These are phyloP conservation scores for Lactarius tabidus DNA, from an alignment of 768 basidiomycete genomes.

Conservation along the genomic window DNA sequence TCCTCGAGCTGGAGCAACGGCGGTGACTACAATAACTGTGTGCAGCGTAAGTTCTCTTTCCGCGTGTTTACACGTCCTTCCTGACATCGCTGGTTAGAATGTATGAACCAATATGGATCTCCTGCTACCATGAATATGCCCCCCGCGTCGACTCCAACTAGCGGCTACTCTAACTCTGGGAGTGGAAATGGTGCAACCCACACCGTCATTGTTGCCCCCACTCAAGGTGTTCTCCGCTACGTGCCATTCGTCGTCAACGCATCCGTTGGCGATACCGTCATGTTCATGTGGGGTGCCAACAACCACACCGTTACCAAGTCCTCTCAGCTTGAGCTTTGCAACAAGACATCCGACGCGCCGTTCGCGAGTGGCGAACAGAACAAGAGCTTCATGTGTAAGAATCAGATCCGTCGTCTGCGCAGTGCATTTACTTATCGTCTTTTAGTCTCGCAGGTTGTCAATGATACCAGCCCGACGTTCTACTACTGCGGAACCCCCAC, in stretches of 20 bases:
- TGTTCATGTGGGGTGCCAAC: constrained; percentile 74
- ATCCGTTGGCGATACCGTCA: constrained; percentile 70
- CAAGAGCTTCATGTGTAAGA: constrained; percentile 55
- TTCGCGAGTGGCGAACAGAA: constrained; percentile 67
- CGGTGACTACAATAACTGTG: constrained; percentile 61
- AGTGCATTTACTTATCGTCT: constrained; percentile 25
- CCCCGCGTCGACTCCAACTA: constrained; percentile 27
- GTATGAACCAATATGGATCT: constrained; percentile 55
- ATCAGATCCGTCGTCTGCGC: neutral
- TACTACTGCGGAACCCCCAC: constrained; percentile 67
- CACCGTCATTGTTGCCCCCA: constrained; percentile 75
- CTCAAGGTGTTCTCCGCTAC: constrained; percentile 69
- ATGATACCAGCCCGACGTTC: constrained; percentile 68
- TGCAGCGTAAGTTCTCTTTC: constrained; percentile 51
- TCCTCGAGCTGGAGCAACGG: constrained; percentile 51
- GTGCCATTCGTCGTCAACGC: constrained; percentile 74
- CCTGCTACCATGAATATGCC: constrained; percentile 33
- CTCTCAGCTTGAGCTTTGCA: constrained; percentile 64
- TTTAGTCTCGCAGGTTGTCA: constrained; percentile 63
- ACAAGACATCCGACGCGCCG: constrained; percentile 54
- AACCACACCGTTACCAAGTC: constrained; percentile 83
- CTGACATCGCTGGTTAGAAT: constrained; percentile 42
- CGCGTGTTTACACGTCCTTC: constrained; percentile 3
- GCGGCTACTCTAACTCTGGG: constrained; percentile 27
- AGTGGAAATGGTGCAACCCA: constrained; percentile 53